Conservation (phyloP, 306 rosid species). For the Calophaca sinica region DNA sequence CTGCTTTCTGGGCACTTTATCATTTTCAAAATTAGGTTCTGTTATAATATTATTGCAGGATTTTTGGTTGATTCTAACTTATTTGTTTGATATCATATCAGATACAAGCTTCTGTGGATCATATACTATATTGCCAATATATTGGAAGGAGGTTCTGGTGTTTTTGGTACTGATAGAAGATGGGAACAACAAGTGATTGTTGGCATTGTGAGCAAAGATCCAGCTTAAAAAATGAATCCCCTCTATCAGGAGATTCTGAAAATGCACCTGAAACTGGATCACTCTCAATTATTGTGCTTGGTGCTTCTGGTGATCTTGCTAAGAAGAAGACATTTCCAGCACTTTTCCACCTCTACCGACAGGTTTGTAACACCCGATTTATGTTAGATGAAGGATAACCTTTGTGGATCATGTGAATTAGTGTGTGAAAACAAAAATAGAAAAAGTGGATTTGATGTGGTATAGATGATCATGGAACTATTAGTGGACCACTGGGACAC, state of each 20-base stretch:
- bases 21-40: not conserved
- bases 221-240: constrained; percentile 48
- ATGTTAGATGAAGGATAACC: not conserved
- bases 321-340: constrained; percentile 99
- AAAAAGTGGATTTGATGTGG: not conserved
- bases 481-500: not conserved
- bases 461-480: constrained; percentile 25
- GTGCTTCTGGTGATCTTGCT: constrained; percentile 99
- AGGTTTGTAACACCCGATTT: constrained; percentile 54
- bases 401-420: constrained; percentile 23
- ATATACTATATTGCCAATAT: not conserved
- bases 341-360: constrained; percentile 78
- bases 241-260: constrained; percentile 54
- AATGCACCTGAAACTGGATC: constrained; percentile 68
- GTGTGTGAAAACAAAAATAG: not conserved
- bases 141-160: constrained; percentile 12
- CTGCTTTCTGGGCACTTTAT: not conserved
- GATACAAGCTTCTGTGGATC: constrained; percentile 25
- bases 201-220: constrained; percentile 71
- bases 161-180: constrained; percentile 49
- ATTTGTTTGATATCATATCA: constrained; percentile 31
- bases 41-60: constrained; percentile 18
- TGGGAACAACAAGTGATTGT: constrained; percentile 73
- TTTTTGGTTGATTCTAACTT: constrained; percentile 24
- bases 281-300: constrained; percentile 88